Conservation (phyloP, 805 yeast genomes). For the Schwanniomyces vanrijiae region DNA sequence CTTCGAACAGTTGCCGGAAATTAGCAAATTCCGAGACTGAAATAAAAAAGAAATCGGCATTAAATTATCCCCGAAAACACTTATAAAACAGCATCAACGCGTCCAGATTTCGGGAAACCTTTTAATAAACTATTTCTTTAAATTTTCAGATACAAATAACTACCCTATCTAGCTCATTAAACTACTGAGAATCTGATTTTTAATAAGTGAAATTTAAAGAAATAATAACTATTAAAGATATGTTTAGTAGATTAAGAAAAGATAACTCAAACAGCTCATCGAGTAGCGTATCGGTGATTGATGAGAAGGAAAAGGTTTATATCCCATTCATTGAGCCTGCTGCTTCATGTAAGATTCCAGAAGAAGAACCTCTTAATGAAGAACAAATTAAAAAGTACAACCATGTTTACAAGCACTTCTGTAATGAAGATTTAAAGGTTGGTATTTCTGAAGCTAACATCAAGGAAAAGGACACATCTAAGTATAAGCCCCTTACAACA, state of each 20-base stretch:
- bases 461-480: slow-evolving; percentile 36
- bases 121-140: no score
- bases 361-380: slow-evolving; percentile 46
- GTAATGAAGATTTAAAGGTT: slow-evolving; percentile 47
- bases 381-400: slow-evolving; percentile 62
- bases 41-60: not conserved
- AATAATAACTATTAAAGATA: not conserved
- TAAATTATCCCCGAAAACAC: not conserved
- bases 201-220: no score
- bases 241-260: slow-evolving; percentile 19
- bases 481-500: slow-evolving; percentile 23
- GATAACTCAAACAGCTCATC: slow-evolving; percentile 8
- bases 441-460: slow-evolving; percentile 51
- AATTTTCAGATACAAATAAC: no score
- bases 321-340: slow-evolving; percentile 21
- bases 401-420: slow-evolving; percentile 65
- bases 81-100: not conserved
- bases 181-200: not conserved
- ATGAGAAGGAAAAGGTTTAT: slow-evolving; percentile 10
- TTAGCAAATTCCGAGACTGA: not conserved
- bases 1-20: not conserved
- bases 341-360: slow-evolving; percentile 46
- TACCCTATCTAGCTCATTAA: not conserved
- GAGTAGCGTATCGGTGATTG: not conserved
- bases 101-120: not conserved